A percentile compares a stretch with the other conserved stretches of the same genome.
phyloP scores from a whole-genome alignment of 495 filamentous ascomycete genomes.

The Aspergillus kassunensis region DNA sequence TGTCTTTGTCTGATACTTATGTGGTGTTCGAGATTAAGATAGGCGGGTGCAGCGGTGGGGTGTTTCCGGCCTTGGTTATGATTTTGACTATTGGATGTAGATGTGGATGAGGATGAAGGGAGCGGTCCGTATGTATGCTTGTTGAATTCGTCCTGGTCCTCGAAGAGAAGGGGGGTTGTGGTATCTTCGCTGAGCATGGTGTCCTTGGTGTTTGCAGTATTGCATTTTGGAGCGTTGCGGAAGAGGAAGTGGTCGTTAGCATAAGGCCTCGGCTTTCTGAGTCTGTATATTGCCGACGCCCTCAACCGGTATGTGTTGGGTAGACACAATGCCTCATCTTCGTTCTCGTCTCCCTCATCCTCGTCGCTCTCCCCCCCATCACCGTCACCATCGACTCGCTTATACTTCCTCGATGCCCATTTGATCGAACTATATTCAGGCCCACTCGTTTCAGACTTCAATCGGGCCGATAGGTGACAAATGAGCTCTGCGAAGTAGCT shows the following conservation, averaged over 20 bases:
- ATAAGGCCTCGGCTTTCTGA: too few species aligned
- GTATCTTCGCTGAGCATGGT: too few species aligned
- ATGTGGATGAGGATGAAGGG: too few species aligned
- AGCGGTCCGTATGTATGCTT: too few species aligned
- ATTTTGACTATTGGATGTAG: too few species aligned
- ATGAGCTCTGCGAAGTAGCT: neutral
- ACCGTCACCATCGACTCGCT: neutral
- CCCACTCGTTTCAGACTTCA: neutral
- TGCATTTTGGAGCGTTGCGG: neutral
- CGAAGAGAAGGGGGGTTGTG: too few species aligned
- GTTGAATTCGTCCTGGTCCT: too few species aligned
- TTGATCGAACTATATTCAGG: neutral
- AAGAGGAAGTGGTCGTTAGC: neutral
- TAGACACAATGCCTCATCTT: too few species aligned
- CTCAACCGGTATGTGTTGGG: too few species aligned
- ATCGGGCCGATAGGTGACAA: neutral
- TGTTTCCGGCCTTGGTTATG: slow-evolving; percentile 4
- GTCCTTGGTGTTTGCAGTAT: neutral
- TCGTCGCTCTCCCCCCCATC: neutral
- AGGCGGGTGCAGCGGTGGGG: neutral
- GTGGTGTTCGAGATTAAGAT: too few species aligned
- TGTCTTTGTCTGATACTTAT: too few species aligned
- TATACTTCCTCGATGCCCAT: neutral
- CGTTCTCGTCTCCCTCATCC: neutral
- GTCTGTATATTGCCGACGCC: too few species aligned